Percentiles rank a stretch among this genome's conserved stretches.
These are phyloP conservation scores for Phytophthora ramorum DNA, from an alignment of 352 stramenopile species.

Conservation along the genomic window DNA sequence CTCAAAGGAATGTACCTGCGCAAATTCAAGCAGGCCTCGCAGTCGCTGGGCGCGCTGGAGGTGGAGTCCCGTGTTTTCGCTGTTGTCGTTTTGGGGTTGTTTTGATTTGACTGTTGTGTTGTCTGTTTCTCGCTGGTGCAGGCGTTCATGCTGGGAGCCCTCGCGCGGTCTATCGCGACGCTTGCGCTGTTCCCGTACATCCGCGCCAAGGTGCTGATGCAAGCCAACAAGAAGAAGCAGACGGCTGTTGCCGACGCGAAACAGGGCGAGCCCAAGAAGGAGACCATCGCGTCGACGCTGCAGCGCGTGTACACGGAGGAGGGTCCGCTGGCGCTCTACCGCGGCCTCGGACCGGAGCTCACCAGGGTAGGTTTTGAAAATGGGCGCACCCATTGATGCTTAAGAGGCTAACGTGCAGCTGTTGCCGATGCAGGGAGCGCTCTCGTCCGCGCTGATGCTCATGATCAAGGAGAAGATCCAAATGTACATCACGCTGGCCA, in stretches of 20 bases:
- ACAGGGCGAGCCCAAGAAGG: conserved; percentile 48
- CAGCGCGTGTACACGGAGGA: conserved; percentile 85
- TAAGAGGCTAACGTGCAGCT: conserved; percentile 2
- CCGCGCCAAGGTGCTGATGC: conserved; percentile 95
- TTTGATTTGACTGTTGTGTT: conserved; percentile 7
- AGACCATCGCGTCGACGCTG: conserved; percentile 83
- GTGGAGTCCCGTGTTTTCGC: conserved; percentile 27
- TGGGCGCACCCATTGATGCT: not conserved
- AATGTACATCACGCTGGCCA: conserved; percentile 84
- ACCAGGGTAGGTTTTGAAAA: conserved; percentile 68
- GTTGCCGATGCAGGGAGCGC: conserved; percentile 78
- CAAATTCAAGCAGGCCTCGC: conserved; percentile 61
- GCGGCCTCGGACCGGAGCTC: conserved; percentile 94
- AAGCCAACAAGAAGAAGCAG: conserved; percentile 86
- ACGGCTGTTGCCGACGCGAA: conserved; percentile 18
- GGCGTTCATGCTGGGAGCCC: conserved; percentile 95
- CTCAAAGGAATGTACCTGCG: conserved; percentile 76
- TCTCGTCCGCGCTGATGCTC: conserved; percentile 96
- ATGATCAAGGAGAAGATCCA: conserved; percentile 99
- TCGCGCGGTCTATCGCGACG: conserved; percentile 95
- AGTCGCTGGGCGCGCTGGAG: conserved; percentile 72
- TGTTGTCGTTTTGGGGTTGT: not conserved
- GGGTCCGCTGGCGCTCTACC: conserved; percentile 91
- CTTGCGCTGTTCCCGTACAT: conserved; percentile 97
- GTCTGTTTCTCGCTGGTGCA: conserved; percentile 39